These are phyloP conservation scores for Fusarium xylarioides DNA, from an alignment of 2,329 filamentous ascomycete species.

Conservation along the genomic window DNA sequence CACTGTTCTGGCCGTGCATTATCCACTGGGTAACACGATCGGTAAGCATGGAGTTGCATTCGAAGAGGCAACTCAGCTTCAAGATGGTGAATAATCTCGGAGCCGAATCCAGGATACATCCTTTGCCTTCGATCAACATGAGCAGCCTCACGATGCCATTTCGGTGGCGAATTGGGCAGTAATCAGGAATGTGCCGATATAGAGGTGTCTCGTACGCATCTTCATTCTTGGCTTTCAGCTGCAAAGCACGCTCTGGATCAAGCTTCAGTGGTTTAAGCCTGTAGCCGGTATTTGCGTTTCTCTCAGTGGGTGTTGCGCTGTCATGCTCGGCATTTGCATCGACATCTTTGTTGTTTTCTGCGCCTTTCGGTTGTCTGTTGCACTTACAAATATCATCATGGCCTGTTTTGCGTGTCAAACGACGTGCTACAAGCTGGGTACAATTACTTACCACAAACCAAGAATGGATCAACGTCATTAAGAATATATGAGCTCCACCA, in stretches of 20 bases:
- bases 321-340: neutral
- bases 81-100: constrained; percentile 73
- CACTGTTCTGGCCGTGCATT: constrained; percentile 60
- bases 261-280: neutral
- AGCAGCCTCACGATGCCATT: constrained; percentile 71
- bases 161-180: constrained; percentile 71
- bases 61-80: constrained; percentile 67
- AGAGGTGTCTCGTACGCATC: constrained; percentile 39
- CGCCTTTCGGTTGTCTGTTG: constrained; percentile 1
- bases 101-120: constrained; percentile 69
- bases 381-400: constrained; percentile 55
- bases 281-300: neutral
- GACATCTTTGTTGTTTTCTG: neutral
- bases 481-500: constrained; percentile 59
- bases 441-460: constrained; percentile 35
- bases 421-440: neutral
- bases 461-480: constrained; percentile 44
- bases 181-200: constrained; percentile 60
- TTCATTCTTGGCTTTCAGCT: constrained; percentile 36
- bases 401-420: constrained; percentile 37
- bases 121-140: constrained; percentile 63
- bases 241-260: constrained; percentile 15
- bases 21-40: constrained; percentile 68
- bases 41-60: constrained; percentile 56
- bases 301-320: no score